phyloP scores from a whole-genome alignment of 1,139 yeast species.

The Candida tunisiensis region DNA sequence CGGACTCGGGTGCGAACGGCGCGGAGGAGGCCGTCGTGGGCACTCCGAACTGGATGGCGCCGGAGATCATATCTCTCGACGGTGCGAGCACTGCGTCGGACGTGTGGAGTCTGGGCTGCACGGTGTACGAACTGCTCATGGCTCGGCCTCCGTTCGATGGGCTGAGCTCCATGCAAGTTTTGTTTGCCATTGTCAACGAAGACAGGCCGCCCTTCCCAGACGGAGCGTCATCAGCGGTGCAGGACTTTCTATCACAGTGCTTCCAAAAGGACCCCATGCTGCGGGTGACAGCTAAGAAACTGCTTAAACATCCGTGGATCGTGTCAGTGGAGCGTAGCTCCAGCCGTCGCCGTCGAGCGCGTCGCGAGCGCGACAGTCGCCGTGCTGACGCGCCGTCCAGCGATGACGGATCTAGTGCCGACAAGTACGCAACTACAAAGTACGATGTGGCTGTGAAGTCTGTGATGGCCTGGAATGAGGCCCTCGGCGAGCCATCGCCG shows the following conservation, averaged over 20 bases:
- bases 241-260: slow-evolving; percentile 57
- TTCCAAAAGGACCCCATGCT: slow-evolving; percentile 59
- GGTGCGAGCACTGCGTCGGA: slow-evolving; percentile 77
- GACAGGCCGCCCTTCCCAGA: slow-evolving; percentile 66
- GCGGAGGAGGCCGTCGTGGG: slow-evolving; percentile 26
- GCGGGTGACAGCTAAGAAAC: slow-evolving; percentile 37
- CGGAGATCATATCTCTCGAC: slow-evolving; percentile 48
- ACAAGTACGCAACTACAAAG: too few relatives aligned
- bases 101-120: slow-evolving; percentile 80
- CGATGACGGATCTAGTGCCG: too few relatives aligned
- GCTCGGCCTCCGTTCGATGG: slow-evolving; percentile 83
- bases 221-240: slow-evolving; percentile 27
- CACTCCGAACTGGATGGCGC: slow-evolving; percentile 84
- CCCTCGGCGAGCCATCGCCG: too few relatives aligned
- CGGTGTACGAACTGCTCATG: slow-evolving; percentile 71
- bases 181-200: slow-evolving; percentile 86
- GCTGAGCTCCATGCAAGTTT: slow-evolving; percentile 68
- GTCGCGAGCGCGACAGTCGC: too few relatives aligned
- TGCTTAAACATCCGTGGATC: slow-evolving; percentile 52
- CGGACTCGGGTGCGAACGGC: too few relatives aligned
- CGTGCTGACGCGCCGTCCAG: too few relatives aligned
- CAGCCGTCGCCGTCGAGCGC: too few relatives aligned
- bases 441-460: too few relatives aligned
- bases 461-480: too few relatives aligned
- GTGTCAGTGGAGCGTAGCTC: too few relatives aligned